phyloP scores from a whole-genome alignment of 148 eudicot species.

The Persicaria tinctoria region DNA sequence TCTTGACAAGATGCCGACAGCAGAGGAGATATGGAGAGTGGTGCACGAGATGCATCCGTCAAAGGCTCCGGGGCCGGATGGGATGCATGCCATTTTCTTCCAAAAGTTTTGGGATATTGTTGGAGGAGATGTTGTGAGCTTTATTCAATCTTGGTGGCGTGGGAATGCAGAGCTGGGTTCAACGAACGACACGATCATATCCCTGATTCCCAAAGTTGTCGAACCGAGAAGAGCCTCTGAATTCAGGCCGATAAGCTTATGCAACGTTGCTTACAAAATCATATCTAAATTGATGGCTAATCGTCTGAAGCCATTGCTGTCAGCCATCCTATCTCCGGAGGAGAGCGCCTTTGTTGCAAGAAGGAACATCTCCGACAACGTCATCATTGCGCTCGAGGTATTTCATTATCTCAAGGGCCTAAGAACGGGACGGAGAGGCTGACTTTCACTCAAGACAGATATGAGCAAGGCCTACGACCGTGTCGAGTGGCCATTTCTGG shows the following conservation, averaged over 20 bases:
- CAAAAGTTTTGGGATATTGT: not conserved
- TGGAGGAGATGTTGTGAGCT: not conserved
- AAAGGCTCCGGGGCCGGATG: not conserved
- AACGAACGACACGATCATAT: not conserved
- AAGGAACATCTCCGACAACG: not conserved
- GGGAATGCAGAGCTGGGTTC: not conserved
- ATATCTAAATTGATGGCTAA: not conserved
- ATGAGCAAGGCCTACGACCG: no score
- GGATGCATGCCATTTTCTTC: not conserved
- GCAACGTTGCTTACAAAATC: not conserved
- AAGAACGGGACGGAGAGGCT: no score
- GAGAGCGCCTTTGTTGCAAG: not conserved
- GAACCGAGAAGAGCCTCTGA: not conserved
- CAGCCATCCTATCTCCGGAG: not conserved
- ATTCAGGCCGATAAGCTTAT: not conserved
- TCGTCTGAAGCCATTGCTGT: not conserved
- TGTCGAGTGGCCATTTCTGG: not conserved
- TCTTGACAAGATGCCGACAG: not conserved
- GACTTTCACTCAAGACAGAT: no score
- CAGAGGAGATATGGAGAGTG: not conserved
- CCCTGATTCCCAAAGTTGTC: not conserved
- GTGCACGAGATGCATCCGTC: not conserved
- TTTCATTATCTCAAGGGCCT: no score
- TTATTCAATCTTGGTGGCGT: not conserved
- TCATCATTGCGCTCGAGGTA: not conserved